Conservation (phyloP, 352 stramenopile species). For the Phytopythium montanum region DNA sequence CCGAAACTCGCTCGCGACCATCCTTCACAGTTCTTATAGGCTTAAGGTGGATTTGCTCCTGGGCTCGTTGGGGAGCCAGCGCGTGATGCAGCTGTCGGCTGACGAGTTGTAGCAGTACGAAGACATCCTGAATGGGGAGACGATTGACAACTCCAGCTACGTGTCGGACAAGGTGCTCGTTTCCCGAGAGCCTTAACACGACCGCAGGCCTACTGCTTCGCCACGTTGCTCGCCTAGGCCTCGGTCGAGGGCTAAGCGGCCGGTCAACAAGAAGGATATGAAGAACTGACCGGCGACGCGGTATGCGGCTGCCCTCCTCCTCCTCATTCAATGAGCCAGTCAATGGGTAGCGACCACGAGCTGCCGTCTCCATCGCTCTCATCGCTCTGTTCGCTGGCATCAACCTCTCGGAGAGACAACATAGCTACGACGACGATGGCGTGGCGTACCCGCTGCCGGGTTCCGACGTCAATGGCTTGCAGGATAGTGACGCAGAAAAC, state of each 20-base stretch:
- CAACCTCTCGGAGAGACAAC: constrained; percentile 13
- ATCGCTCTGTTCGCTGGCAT: neutral
- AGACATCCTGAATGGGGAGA: constrained; percentile 96
- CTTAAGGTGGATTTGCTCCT: constrained; percentile 95
- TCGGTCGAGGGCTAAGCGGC: constrained; percentile 61
- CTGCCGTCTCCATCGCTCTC: constrained; percentile 4
- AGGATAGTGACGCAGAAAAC: constrained; percentile 18
- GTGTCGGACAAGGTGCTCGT: constrained; percentile 87
- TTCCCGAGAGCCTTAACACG: constrained; percentile 80
- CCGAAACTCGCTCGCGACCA: too few species aligned
- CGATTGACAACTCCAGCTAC: constrained; percentile 98
- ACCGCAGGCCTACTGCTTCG: constrained; percentile 87
- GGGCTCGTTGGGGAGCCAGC: constrained; percentile 91
- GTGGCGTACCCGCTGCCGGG: neutral
- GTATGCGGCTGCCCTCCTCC: constrained; percentile 6
- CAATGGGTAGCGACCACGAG: neutral
- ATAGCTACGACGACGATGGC: constrained; percentile 6
- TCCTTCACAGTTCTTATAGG: too few species aligned
- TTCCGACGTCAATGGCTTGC: neutral
- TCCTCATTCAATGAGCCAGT: neutral
- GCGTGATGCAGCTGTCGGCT: constrained; percentile 79
- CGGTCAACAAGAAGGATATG: constrained; percentile 82
- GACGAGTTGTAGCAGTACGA: constrained; percentile 94
- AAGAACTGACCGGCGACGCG: constrained; percentile 67
- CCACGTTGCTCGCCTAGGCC: constrained; percentile 89